phyloP scores from a whole-genome alignment of 306 rosid genomes.

The Cicer judaicum region DNA sequence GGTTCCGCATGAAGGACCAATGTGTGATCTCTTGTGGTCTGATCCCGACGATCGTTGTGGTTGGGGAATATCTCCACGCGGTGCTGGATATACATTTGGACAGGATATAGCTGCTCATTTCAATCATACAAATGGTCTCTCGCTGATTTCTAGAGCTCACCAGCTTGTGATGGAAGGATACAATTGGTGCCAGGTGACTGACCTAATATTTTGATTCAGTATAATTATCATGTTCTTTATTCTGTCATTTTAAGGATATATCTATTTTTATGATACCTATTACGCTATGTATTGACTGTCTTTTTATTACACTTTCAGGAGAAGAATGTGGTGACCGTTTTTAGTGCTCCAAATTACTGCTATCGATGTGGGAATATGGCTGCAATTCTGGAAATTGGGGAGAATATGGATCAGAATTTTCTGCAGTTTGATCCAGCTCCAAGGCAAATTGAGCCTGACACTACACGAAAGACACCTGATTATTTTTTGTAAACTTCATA shows the following conservation, averaged over 20 bases:
- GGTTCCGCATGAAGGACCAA: constrained; percentile 99
- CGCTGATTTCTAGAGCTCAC: constrained; percentile 96
- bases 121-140: constrained; percentile 92
- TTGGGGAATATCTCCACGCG: constrained; percentile 99
- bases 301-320: constrained; percentile 63
- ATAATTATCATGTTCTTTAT: background rate
- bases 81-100: constrained; percentile 98
- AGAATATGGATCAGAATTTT: constrained; percentile 97
- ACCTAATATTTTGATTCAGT: constrained; percentile 20
- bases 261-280: background rate
- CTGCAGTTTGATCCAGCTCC: constrained; percentile 99
- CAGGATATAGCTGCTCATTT: constrained; percentile 97
- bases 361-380: constrained; percentile 99
- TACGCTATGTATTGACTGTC: constrained; percentile 37
- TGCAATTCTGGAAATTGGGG: constrained; percentile 96
- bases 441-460: constrained; percentile 95
- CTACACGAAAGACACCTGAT: constrained; percentile 97
- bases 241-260: background rate
- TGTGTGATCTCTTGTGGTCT: constrained; percentile 99
- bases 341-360: constrained; percentile 98
- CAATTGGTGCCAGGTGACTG: constrained; percentile 97
- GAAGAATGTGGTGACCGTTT: constrained; percentile 95
- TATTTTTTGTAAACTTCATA: constrained; percentile 86
- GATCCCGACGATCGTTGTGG: constrained; percentile 99
- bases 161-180: constrained; percentile 99